A percentile compares a stretch with the other conserved stretches of the same genome.
These are phyloP conservation scores for Cladosporium sphaerospermum DNA, from an alignment of 2,329 filamentous ascomycete genomes.

Conservation along the genomic window DNA sequence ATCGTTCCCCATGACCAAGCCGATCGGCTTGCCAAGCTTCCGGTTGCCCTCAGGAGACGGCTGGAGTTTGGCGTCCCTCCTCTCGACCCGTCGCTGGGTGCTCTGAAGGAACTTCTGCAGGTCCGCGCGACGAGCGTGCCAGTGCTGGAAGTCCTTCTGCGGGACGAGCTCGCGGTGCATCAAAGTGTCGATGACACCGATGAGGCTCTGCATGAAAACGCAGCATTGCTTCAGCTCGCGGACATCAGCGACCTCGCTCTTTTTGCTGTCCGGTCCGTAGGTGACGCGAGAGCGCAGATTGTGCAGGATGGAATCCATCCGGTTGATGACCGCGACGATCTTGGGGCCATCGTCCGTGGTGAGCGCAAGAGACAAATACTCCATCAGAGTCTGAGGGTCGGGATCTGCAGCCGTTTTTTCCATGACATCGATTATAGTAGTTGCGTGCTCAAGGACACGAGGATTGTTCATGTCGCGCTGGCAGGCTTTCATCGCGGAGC, in stretches of 20 bases:
- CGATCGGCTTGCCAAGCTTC: neutral
- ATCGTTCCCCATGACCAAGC: neutral
- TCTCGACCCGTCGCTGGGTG: constrained; percentile 8
- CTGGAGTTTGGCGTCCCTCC: neutral
- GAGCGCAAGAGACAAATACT: constrained; percentile 54
- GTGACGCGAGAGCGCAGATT: constrained; percentile 18
- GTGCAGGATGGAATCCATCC: constrained; percentile 19
- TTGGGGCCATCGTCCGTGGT: constrained; percentile 29
- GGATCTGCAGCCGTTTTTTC: constrained; percentile 36
- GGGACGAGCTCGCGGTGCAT: constrained; percentile 20
- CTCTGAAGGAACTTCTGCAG: constrained; percentile 17
- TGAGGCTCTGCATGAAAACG: constrained; percentile 18
- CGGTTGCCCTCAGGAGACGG: neutral
- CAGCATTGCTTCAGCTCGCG: constrained; percentile 16
- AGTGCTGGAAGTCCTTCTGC: constrained; percentile 13
- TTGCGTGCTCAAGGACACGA: constrained; percentile 61
- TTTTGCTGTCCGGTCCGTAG: constrained; percentile 14
- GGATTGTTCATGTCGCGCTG: constrained; percentile 69
- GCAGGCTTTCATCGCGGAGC: constrained; percentile 68
- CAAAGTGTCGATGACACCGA: constrained; percentile 27
- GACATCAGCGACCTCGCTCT: neutral
- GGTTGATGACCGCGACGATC: constrained; percentile 23
- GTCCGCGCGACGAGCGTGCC: constrained; percentile 17
- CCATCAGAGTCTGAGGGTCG: constrained; percentile 47
- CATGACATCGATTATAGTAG: constrained; percentile 61